Conservation (phyloP, 2,329 filamentous ascomycete genomes). For the Lachnellula occidentalis region DNA sequence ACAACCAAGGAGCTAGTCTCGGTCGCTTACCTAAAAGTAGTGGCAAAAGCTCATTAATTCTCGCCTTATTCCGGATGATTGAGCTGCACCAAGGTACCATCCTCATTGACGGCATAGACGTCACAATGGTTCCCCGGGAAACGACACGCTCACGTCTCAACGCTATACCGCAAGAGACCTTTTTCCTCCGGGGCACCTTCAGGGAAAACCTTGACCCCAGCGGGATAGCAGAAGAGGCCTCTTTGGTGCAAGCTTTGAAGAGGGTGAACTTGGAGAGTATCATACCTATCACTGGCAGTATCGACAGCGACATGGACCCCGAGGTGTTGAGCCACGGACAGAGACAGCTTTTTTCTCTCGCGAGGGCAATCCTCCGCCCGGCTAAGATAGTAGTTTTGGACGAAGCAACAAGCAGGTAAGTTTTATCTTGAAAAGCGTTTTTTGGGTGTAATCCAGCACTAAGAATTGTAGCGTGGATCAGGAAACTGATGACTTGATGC, state of each 20-base stretch:
- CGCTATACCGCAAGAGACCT: constrained; percentile 41
- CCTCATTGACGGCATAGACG: constrained; percentile 40
- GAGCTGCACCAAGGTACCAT: constrained; percentile 38
- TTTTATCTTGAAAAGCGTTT: constrained; percentile 4
- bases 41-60: constrained; percentile 38
- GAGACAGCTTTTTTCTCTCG: constrained; percentile 44
- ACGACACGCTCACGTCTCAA: constrained; percentile 37
- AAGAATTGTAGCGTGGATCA: constrained; percentile 25
- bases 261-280: constrained; percentile 32
- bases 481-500: constrained; percentile 8
- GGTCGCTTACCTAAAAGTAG: constrained; percentile 14
- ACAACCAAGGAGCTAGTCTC: too few species aligned
- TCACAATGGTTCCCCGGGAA: constrained; percentile 37
- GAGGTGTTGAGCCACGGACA: constrained; percentile 65
- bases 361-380: constrained; percentile 38
- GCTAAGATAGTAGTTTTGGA: constrained; percentile 38
- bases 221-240: constrained; percentile 31
- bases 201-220: constrained; percentile 44
- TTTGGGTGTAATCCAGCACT: background rate
- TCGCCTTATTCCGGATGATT: constrained; percentile 43
- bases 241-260: constrained; percentile 38
- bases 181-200: constrained; percentile 42
- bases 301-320: constrained; percentile 34
- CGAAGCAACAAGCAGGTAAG: constrained; percentile 39
- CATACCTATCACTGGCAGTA: constrained; percentile 8